Conservation (phyloP, 495 filamentous ascomycete genomes). For the Talaromyces stipitatus region DNA sequence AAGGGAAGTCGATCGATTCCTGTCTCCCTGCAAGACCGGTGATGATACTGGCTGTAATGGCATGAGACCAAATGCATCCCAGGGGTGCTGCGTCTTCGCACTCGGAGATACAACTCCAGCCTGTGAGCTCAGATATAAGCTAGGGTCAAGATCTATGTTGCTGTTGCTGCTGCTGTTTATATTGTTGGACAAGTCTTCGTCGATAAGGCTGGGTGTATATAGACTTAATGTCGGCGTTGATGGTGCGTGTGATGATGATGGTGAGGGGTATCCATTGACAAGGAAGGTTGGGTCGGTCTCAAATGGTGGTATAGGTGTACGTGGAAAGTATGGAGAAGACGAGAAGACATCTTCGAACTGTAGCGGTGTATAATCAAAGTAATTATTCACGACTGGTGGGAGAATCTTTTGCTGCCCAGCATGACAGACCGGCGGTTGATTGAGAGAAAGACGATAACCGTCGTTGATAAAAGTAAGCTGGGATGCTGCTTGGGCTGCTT, state of each 20-base stretch:
- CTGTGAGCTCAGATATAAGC: background rate
- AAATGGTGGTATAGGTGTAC: background rate
- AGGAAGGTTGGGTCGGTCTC: slow-evolving; percentile 1
- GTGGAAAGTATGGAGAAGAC: background rate
- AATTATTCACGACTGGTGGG: background rate
- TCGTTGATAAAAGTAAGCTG: slow-evolving; percentile 5
- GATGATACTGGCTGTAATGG: background rate
- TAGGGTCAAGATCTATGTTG: slow-evolving; percentile 1
- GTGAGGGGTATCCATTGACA: slow-evolving; percentile 1
- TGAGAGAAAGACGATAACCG: background rate
- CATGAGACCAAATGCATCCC: slow-evolving; percentile 3
- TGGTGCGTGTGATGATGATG: slow-evolving; percentile 6
- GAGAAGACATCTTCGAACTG: slow-evolving; percentile 1
- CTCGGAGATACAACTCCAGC: background rate
- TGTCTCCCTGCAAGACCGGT: background rate
- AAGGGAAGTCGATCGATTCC: slow-evolving; percentile 1
- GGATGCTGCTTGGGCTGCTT: slow-evolving; percentile 6
- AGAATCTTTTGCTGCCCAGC: background rate
- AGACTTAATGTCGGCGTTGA: slow-evolving; percentile 3
- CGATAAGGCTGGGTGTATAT: slow-evolving; percentile 3
- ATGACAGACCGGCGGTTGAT: background rate
- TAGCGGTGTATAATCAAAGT: background rate
- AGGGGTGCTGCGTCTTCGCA: background rate
- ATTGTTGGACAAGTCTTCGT: slow-evolving; percentile 3
- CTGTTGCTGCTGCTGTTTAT: slow-evolving; percentile 1